phyloP scores from a whole-genome alignment of 306 rosid species.

The Trichosanthes cucumerina region DNA sequence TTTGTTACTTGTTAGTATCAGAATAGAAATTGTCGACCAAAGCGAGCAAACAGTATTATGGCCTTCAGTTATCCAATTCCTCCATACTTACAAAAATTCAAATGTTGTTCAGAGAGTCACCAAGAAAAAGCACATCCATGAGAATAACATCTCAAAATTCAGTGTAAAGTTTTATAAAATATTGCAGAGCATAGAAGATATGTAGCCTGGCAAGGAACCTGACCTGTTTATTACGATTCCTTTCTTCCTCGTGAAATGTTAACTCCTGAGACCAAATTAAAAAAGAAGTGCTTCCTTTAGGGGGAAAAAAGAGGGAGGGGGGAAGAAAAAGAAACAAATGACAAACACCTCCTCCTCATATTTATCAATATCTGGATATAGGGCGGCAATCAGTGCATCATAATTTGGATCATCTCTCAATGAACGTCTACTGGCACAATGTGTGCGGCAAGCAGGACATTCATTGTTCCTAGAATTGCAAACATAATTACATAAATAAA shows the following conservation, averaged over 20 bases:
- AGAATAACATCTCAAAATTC: background rate
- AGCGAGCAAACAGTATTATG: background rate
- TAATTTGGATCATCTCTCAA: constrained; percentile 98
- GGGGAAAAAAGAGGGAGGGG: background rate
- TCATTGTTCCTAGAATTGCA: constrained; percentile 68
- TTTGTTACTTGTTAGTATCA: background rate
- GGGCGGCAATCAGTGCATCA: constrained; percentile 66
- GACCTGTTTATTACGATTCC: constrained; percentile 85
- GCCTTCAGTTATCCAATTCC: background rate
- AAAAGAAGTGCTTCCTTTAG: constrained; percentile 9
- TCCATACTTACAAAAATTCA: background rate
- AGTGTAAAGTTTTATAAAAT: background rate
- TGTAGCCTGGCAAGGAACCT: constrained; percentile 15
- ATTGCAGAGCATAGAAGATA: constrained; percentile 12
- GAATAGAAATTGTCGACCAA: background rate
- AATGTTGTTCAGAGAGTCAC: background rate
- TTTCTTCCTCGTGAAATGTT: constrained; percentile 92
- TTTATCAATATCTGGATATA: constrained; percentile 90
- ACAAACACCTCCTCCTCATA: constrained; percentile 78
- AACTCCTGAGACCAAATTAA: constrained; percentile 48
- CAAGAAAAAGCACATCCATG: background rate
- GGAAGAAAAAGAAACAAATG: constrained; percentile 13
- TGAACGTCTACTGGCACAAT: constrained; percentile 97
- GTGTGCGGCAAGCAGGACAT: constrained; percentile 98
- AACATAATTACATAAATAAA: constrained; percentile 9